Base-by-base conservation (phyloP, 2,329 filamentous ascomycete genomes). In the Xylaria sp. region DNA sequence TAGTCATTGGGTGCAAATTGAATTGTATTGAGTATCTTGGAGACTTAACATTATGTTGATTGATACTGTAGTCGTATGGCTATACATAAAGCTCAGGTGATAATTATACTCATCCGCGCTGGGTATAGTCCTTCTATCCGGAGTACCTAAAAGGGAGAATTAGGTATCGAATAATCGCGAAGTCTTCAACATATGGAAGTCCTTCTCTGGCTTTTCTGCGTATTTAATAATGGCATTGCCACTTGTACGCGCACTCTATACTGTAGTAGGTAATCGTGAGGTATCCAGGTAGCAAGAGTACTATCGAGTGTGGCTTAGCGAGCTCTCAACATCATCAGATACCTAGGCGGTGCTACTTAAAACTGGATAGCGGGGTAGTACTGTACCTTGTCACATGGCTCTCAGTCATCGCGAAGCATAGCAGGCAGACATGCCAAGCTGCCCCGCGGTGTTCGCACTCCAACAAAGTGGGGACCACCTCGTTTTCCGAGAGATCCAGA, bases 391-490 rank as follows among this genome's bases (percentile, higher is more conserved):
- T 51, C 48, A 51, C 59, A 61, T 61, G 59, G 17, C n/a, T 27
- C 14, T 24, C 21, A 55, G 17, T 45, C 1, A 12, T 50, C 51
- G 21, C 36, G 14, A 45, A 50, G 19, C 6, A 63, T 30, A 60
- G 19, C 6, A 63, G 42, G 61, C 21, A 50, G 42, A 30, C 42
- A 55, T 39, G 57, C 62, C 48, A 65, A 55, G 60, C 34, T 51
- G 50, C 55, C 61, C 55, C 48, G 59, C 55, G 39, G 34, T 39
- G 21, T 34, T 54, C 48, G 17, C 21, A 19, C 9, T 7, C 4
- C 27, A 39, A 32, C 48, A 39, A 53, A 58, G 47, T 57, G 62
- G 66, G 39, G 39, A n/a, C 36, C 24, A 47, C 4, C 36, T 58
- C 6, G 30, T 3, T 54, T 54, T 57, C 34, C 11, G 3, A n/a